These are phyloP conservation scores for Magnaporthales sp. DNA, from an alignment of 2,329 filamentous ascomycete genomes.

Conservation along the genomic window DNA sequence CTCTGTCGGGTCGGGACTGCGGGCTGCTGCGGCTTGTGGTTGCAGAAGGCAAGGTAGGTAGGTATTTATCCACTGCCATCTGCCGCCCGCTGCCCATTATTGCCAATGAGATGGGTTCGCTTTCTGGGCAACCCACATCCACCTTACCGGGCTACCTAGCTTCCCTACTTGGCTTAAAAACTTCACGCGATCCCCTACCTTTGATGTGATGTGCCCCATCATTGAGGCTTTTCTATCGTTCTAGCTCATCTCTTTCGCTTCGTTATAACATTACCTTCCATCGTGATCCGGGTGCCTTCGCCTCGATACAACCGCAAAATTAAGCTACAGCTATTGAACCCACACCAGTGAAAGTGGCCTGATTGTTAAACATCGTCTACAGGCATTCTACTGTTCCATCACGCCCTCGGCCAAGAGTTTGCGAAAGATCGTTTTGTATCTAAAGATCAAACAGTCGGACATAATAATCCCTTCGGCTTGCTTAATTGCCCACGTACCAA, in stretches of 20 bases:
- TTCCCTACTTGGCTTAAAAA: neutral
- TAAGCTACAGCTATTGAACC: neutral
- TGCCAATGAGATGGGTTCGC: neutral
- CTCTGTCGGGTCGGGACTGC: neutral
- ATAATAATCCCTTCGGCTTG: no score
- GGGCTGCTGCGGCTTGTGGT: neutral
- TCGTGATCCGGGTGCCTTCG: neutral
- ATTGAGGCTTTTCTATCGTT: neutral
- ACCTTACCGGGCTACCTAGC: neutral
- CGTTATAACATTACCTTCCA: neutral
- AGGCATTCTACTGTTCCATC: neutral
- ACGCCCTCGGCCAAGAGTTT: neutral
- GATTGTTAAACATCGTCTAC: neutral
- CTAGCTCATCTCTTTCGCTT: neutral
- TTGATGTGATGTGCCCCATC: neutral
- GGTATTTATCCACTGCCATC: conserved; percentile 1
- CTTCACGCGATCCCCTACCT: neutral
- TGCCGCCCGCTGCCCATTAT: neutral
- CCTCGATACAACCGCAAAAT: neutral
- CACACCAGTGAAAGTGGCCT: neutral
- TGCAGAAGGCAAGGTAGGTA: neutral
- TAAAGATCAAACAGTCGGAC: no score
- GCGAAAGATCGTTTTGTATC: no score
- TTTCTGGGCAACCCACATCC: neutral
- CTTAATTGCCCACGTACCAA: neutral